phyloP scores from a whole-genome alignment of 306 rosid species.

The Lablab purpureus region DNA sequence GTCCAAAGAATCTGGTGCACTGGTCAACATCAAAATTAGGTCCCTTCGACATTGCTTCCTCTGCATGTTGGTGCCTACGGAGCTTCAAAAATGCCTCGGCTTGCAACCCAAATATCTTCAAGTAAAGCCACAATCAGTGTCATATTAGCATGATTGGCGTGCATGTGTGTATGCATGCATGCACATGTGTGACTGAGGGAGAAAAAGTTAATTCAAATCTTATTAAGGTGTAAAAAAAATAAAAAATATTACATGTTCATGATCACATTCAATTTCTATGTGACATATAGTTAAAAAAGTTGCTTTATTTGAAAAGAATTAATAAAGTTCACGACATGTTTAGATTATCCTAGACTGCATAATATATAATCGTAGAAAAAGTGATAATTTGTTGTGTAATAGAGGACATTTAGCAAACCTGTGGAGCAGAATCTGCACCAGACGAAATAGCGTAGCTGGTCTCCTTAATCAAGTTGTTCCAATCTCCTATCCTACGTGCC shows the following conservation, averaged over 20 bases:
- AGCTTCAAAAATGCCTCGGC: constrained; percentile 83
- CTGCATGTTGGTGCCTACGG: constrained; percentile 80
- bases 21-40: constrained; percentile 66
- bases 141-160: constrained; percentile 2
- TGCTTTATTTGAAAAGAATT: background rate
- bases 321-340: background rate
- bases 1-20: constrained; percentile 74
- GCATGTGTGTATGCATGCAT: background rate
- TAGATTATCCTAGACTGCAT: background rate
- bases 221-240: background rate
- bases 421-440: constrained; percentile 94
- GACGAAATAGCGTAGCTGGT: constrained; percentile 54
- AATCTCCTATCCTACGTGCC: constrained; percentile 76
- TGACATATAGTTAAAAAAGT: too few species aligned
- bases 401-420: constrained; percentile 47
- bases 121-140: constrained; percentile 16
- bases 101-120: constrained; percentile 76
- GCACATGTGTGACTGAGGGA: background rate
- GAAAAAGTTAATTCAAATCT: background rate
- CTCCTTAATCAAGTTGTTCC: constrained; percentile 74
- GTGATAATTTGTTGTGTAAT: background rate
- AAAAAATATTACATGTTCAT: background rate
- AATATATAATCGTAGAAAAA: background rate
- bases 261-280: too few species aligned
- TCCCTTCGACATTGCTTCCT: constrained; percentile 61